These are phyloP conservation scores for Ophiosphaerella korrae DNA, from an alignment of 2,329 filamentous ascomycete genomes.

Conservation along the genomic window DNA sequence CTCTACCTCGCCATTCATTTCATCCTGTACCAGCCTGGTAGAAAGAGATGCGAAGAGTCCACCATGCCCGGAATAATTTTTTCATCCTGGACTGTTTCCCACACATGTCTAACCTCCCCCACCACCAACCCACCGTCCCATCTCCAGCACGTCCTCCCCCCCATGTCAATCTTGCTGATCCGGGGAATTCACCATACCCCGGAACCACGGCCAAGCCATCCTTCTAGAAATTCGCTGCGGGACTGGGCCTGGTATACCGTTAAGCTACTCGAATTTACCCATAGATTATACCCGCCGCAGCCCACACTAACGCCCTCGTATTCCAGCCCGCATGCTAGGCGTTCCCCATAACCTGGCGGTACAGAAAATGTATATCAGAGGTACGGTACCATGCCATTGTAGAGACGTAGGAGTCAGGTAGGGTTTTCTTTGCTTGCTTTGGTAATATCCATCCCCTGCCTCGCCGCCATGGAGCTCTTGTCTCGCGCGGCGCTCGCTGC, in stretches of 20 bases:
- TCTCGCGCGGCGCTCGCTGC: conserved; percentile 31
- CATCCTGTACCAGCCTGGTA: too few species aligned
- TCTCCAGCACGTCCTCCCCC: not conserved
- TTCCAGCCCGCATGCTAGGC: not conserved
- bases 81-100: conserved; percentile 3
- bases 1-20: too few species aligned
- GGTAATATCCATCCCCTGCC: too few species aligned
- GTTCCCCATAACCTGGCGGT: too few species aligned
- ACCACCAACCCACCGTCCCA: not conserved
- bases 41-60: too few species aligned
- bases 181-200: conserved; percentile 3
- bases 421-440: too few species aligned
- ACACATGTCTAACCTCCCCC: not conserved
- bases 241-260: conserved; percentile 10
- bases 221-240: conserved; percentile 22
- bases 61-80: conserved; percentile 33
- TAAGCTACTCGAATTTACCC: conserved; percentile 31
- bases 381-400: conserved; percentile 1
- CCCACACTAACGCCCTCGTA: conserved; percentile 20
- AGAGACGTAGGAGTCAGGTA: conserved; percentile 13
- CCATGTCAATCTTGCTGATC: not conserved
- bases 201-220: conserved; percentile 14
- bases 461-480: conserved; percentile 35
- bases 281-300: conserved; percentile 34
- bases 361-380: conserved; percentile 12